These are phyloP conservation scores for Fusarium sulawesiense DNA, from an alignment of 2,329 filamentous ascomycete species.

Conservation along the genomic window DNA sequence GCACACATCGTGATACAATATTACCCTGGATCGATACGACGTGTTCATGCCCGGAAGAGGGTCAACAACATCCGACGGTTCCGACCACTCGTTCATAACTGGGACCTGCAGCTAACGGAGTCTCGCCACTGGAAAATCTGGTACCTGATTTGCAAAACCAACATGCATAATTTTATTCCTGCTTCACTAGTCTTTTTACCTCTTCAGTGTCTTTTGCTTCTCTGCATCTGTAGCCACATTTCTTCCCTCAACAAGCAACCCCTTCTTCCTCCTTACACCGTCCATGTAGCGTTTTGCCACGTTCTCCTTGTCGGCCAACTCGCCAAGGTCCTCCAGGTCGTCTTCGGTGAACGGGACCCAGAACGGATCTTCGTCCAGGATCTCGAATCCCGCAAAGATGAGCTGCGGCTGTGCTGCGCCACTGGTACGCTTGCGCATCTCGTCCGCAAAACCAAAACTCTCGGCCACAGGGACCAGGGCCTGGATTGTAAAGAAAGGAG, in stretches of 20 bases:
- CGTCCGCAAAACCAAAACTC: constrained; percentile 94
- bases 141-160: constrained; percentile 2
- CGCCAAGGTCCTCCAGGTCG: constrained; percentile 93
- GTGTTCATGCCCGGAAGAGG: constrained; percentile 2
- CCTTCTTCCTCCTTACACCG: constrained; percentile 85
- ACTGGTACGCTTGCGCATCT: constrained; percentile 93
- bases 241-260: constrained; percentile 82
- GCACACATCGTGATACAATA: background rate
- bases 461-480: constrained; percentile 91
- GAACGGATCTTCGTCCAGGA: constrained; percentile 94
- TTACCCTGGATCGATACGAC: background rate
- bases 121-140: background rate
- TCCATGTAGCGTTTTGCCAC: constrained; percentile 98
- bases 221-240: constrained; percentile 86
- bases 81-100: background rate
- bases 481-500: constrained; percentile 94
- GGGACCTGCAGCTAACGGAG: background rate
- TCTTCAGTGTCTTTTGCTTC: constrained; percentile 82
- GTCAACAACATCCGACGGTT: background rate
- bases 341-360: constrained; percentile 98
- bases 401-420: constrained; percentile 93
- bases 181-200: constrained; percentile 52
- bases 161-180: constrained; percentile 24
- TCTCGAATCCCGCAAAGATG: constrained; percentile 91
- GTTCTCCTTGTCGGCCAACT: constrained; percentile 93